Conservation (phyloP, 352 stramenopile species). For the Globisporangium cederbergense region DNA sequence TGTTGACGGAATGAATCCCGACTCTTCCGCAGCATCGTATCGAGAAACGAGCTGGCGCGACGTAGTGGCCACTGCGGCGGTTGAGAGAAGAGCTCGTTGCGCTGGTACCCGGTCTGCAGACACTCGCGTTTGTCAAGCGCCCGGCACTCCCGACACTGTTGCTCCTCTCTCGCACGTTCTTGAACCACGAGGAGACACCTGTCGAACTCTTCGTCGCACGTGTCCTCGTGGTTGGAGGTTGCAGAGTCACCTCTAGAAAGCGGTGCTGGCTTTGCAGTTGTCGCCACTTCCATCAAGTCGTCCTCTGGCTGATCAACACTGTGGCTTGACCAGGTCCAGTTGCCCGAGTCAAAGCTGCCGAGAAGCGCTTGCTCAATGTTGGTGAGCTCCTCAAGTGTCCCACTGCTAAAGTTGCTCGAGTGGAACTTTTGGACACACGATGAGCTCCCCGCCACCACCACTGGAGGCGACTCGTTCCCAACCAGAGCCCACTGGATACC, state of each 20-base stretch:
- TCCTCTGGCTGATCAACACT: not conserved
- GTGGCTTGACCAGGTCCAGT: not conserved
- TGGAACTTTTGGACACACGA: not conserved
- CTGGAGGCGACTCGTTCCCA: constrained; percentile 1
- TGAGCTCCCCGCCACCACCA: not conserved
- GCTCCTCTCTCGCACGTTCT: not conserved
- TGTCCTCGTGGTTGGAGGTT: constrained; percentile 5
- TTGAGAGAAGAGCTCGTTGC: constrained; percentile 6
- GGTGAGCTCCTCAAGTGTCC: not conserved
- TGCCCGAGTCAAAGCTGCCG: not conserved
- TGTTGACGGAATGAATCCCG: not conserved
- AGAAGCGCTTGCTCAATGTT: not conserved
- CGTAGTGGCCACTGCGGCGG: not conserved
- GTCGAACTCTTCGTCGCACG: constrained; percentile 17
- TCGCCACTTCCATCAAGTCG: not conserved
- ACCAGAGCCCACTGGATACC: constrained; percentile 27
- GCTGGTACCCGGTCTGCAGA: not conserved
- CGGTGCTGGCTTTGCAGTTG: not conserved
- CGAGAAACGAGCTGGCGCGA: not conserved
- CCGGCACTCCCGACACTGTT: not conserved
- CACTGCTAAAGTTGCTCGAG: not conserved
- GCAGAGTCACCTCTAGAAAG: not conserved
- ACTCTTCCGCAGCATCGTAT: not conserved
- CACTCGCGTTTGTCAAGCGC: not conserved
- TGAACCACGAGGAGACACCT: not conserved